Percentiles rank a stretch among this genome's conserved stretches.
phyloP scores from a whole-genome alignment of 1,139 yeast species.

The Candida sojae region DNA sequence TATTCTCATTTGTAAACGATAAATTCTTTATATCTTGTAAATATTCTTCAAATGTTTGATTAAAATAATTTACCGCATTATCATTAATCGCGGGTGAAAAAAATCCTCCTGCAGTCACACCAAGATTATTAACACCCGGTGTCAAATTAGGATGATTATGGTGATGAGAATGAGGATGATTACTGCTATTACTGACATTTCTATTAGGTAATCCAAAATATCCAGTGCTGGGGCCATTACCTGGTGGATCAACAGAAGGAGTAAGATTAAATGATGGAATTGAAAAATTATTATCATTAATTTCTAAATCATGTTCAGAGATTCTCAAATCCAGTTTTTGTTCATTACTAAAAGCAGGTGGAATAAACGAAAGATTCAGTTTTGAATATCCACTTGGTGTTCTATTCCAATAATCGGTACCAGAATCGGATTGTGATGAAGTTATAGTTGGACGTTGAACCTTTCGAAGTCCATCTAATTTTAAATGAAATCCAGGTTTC shows the following conservation, averaged over 20 bases:
- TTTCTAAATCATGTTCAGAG: constrained; percentile 10
- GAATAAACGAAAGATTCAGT: constrained; percentile 9
- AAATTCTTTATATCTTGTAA: constrained; percentile 9
- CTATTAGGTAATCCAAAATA: constrained; percentile 29
- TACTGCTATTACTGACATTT: constrained; percentile 4
- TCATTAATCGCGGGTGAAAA: constrained; percentile 16
- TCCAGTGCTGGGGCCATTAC: constrained; percentile 24
- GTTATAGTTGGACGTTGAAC: constrained; percentile 7
- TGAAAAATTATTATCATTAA: constrained; percentile 6
- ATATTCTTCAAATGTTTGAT: constrained; percentile 16
- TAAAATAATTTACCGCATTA: constrained; percentile 12
- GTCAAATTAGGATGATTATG: neutral
- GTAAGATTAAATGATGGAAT: constrained; percentile 25
- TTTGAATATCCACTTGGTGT: constrained; percentile 9
- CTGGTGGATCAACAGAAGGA: constrained; percentile 47
- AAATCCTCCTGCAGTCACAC: constrained; percentile 11
- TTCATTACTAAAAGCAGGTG: constrained; percentile 7
- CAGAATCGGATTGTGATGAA: constrained; percentile 19
- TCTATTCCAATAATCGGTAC: constrained; percentile 18
- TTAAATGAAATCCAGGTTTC: constrained; percentile 16
- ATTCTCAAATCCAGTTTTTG: constrained; percentile 7
- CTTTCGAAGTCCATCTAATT: constrained; percentile 15
- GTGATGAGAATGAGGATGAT: constrained; percentile 1
- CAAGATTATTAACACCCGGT: constrained; percentile 1
- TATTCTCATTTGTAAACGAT: neutral